Percentiles rank a stretch among this genome's conserved stretches.
Conservation (phyloP, 2,329 filamentous ascomycete genomes). For the Pseudogymnoascus sp. region DNA sequence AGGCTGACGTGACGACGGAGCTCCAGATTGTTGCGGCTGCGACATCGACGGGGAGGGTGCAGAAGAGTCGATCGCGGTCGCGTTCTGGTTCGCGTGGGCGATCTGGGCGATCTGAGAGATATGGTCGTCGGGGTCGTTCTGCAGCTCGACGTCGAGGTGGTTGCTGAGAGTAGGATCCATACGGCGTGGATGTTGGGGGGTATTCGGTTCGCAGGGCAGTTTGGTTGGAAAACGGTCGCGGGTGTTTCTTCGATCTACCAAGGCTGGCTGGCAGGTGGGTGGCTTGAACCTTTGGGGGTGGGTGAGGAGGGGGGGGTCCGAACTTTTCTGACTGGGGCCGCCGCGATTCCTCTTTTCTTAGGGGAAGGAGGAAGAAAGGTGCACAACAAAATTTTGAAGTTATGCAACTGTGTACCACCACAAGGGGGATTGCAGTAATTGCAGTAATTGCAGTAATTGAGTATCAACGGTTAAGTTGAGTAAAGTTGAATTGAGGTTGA, state of each 20-base stretch:
- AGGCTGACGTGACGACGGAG: conserved; percentile 19
- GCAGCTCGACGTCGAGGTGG: conserved; percentile 19
- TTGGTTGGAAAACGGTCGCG: not conserved
- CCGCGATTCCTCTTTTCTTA: not conserved
- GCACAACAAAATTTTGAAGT: not conserved
- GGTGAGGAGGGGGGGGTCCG: not conserved
- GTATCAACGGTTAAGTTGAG: not conserved
- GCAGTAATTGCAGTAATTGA: not conserved
- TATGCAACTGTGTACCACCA: not conserved
- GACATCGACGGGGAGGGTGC: conserved; percentile 28
- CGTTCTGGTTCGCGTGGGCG: not conserved
- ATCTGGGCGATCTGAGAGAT: not conserved
- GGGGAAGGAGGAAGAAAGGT: not conserved
- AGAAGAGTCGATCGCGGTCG: conserved; percentile 22
- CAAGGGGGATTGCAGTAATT: not conserved
- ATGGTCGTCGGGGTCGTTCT: conserved; percentile 10
- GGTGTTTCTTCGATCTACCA: not conserved
- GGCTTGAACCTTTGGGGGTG: not conserved
- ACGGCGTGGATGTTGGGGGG: conserved; percentile 11
- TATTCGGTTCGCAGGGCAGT: not conserved
- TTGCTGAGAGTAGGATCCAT: not conserved
- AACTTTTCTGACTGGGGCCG: not conserved
- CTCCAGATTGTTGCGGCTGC: conserved; percentile 22
- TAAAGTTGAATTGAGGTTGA: not conserved
- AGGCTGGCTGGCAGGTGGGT: not conserved